Evolutionary conservation across 169 alveolate species (phyloP).

Genomic region (Cryptosporidium sp.): DNA sequence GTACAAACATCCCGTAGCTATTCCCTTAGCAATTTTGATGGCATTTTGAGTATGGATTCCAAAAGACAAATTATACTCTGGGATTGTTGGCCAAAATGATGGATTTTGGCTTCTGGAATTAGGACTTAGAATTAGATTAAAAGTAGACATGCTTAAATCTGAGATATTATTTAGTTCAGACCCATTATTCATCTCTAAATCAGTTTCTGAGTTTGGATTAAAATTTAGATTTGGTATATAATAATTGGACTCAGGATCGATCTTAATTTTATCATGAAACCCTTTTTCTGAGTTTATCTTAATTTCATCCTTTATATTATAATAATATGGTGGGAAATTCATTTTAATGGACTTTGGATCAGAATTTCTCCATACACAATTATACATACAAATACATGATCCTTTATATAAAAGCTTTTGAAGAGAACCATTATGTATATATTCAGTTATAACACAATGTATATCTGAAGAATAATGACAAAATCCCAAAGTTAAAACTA

Average conservation of each 20-base stretch:
- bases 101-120: not conserved
- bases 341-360: not conserved
- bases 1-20: constrained; percentile 51
- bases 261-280: no score
- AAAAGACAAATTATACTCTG: not conserved
- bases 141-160: not conserved
- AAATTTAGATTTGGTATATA: not conserved
- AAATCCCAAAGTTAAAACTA: constrained; percentile 56
- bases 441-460: constrained; percentile 72
- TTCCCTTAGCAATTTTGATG: constrained; percentile 32
- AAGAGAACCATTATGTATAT: constrained; percentile 50
- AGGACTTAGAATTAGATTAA: not conserved
- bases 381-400: constrained; percentile 27
- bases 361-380: constrained; percentile 13
- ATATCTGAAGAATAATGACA: constrained; percentile 46
- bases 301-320: not conserved
- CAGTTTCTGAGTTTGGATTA: not conserved
- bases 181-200: not conserved
- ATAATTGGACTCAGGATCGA: not conserved
- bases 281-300: not conserved
- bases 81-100: not conserved
- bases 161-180: not conserved
- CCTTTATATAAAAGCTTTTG: constrained; percentile 45
- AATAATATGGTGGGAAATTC: constrained; percentile 14
- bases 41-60: constrained; percentile 48